Evolutionary conservation across 2,329 filamentous ascomycete species (phyloP), one percentile per base, ranked within the genome.

Genomic region (Paecilomyces formosus): DNA sequence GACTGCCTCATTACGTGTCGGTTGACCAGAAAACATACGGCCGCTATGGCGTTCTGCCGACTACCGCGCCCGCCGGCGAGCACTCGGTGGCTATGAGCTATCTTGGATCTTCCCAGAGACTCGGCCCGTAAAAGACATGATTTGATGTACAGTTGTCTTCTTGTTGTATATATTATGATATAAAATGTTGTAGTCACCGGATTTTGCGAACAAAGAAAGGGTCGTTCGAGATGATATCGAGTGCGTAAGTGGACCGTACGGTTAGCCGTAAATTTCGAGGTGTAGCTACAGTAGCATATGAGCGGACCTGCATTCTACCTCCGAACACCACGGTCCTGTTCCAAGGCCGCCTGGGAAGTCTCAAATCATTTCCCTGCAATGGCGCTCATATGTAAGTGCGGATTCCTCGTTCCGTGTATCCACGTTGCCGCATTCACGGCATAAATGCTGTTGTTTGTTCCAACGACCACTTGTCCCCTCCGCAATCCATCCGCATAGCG

Each of bases 1-100:
- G 91, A 60, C 76, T 97, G 26, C 93, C 93, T 52, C 90, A 96
- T 75, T 97, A 96, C 68, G 88, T 97, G 54, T 95, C 90, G 58
- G 87, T 97, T 15, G 93, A 97, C 69, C 92, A 96, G 75, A 97
- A 96, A 81, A 96, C 90, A 5, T 96, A 93, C 68, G 93, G 93
- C 7, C 83, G 93, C 56, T 97, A 96, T 67, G 93, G 93, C 1
- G 89, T 97, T 13, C 78, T 97, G 58, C 93, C 92, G 2, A 82
- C 85, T 1, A 79, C 73, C 21, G 70, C 63, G 45, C 55, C 68
- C 18, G 61, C 70, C 28, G 65, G 59, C 53, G 66, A 73, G 55
- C 63, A 76, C 58, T 68, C 70, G 30, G 73, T 77, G 35, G 74
- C 76, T 13, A 78, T 88, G 65, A 85, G 85, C 57, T 82, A 89